Evolutionary conservation across 2,329 filamentous ascomycete genomes (phyloP).

Genomic region (Talaromyces piceae): DNA sequence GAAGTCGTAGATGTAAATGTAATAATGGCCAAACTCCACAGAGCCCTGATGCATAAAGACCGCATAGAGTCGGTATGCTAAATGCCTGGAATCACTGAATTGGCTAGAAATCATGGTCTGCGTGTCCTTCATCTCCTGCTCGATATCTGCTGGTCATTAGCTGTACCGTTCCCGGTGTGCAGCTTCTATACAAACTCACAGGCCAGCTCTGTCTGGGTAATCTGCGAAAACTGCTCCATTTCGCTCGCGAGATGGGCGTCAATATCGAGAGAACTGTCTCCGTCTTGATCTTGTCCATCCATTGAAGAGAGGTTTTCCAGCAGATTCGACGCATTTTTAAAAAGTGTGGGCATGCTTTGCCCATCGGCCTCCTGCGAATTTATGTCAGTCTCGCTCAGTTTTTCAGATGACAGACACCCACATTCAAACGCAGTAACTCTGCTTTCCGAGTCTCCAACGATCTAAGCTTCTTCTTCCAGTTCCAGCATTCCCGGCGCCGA

Average conservation of each 20-base stretch:
- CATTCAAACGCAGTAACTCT: constrained; percentile 34
- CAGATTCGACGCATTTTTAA: constrained; percentile 33
- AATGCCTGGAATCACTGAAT: constrained; percentile 56
- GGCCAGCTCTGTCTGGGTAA: constrained; percentile 42
- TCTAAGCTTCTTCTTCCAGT: constrained; percentile 58
- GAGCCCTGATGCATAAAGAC: constrained; percentile 78
- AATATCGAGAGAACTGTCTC: constrained; percentile 37
- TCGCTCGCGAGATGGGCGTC: constrained; percentile 33
- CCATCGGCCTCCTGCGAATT: constrained; percentile 14
- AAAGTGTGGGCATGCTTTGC: constrained; percentile 24
- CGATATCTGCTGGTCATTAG: constrained; percentile 19
- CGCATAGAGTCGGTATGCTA: constrained; percentile 78
- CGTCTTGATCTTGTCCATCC: constrained; percentile 22
- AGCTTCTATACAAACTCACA: constrained; percentile 20
- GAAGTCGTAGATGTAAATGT: constrained; percentile 94
- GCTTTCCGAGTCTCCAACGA: constrained; percentile 44
- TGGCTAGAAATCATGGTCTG: constrained; percentile 47
- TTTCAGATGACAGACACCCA: constrained; percentile 18
- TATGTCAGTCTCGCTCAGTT: constrained; percentile 9
- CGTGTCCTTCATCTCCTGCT: constrained; percentile 43
- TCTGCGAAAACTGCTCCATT: constrained; percentile 40
- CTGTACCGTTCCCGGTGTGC: neutral
- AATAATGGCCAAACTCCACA: constrained; percentile 78
- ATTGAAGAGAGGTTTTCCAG: constrained; percentile 35
- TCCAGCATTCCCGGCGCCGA: constrained; percentile 65